Evolutionary conservation across 169 alveolate species (phyloP), one percentile per base, ranked within the genome.

Genomic region (Cryptosporidium viatorum): DNA sequence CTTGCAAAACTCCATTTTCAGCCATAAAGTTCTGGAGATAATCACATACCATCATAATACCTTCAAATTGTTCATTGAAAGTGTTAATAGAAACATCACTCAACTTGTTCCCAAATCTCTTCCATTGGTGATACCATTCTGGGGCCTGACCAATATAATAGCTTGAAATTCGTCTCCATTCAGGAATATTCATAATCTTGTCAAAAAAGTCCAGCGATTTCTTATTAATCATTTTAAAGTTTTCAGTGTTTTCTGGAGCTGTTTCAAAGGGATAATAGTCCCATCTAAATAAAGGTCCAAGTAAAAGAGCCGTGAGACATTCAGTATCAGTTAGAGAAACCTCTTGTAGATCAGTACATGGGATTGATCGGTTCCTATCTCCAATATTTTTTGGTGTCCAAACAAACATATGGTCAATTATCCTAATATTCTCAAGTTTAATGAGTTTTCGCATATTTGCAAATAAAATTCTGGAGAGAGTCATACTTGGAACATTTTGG

Each of bases 101-200:
- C 9, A 16, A 26, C 4, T 67, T 41, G 21, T 14, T 2, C 0
- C 89, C 89, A 33, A 62, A 41, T 59, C 89, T 59, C 52, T 43
- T 59, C 89, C 89, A 80, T 48, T 65, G 74, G 45, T 62, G 59
- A 43, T 45, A 80, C 89, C 89, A 80, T 48, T 80, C 75, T 12
- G 75, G 41, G 6, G 68, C 89, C 26, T 67, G 48, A 8, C 89
- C 89, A 62, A 80, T 48, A 65, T 58, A 80, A 29, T 80, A 80
- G 45, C 75, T 80, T 62, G 89, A 80, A 18, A 80, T 65, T 4
- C 89, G n/a, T 80, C 89, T 80, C 89, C 89, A 80, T 50, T 80
- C 89, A 3, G 89, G 89, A 26, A 80, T 80, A 26, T 80, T 65
- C 48, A 41, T 43, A n/a, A 80, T 26, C 35, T 5, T 45, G 1